Conservation (phyloP, 2,329 filamentous ascomycete genomes). For the Biscogniauxia mediterranea region DNA sequence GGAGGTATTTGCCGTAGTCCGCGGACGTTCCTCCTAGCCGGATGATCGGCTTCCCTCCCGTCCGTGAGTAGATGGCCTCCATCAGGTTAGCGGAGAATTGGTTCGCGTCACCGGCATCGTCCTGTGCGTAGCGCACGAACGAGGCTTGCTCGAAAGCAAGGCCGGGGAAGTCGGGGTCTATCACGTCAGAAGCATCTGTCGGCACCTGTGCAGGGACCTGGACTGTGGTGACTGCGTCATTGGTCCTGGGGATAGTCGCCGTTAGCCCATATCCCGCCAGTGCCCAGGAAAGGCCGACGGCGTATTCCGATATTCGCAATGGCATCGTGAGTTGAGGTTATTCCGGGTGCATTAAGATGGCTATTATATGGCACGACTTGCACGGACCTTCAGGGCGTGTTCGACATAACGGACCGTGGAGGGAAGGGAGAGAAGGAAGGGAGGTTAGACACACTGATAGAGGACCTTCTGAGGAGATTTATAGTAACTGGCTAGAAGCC, state of each 20-base stretch:
- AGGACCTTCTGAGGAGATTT: conserved; percentile 12
- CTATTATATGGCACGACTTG: neutral
- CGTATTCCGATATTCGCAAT: neutral
- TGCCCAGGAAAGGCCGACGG: conserved; percentile 14
- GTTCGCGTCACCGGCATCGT: conserved; percentile 32
- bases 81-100: conserved; percentile 36
- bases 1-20: conserved; percentile 36
- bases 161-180: conserved; percentile 30
- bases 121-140: conserved; percentile 33
- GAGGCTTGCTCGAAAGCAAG: conserved; percentile 36
- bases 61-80: conserved; percentile 33
- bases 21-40: conserved; percentile 36
- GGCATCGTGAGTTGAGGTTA: neutral
- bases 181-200: conserved; percentile 17
- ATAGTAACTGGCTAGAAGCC: conserved; percentile 13
- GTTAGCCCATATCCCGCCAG: conserved; percentile 17
- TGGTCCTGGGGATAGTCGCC: conserved; percentile 15
- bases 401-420: neutral
- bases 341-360: neutral
- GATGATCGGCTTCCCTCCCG: conserved; percentile 35
- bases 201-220: conserved; percentile 16
- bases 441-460: conserved; percentile 7
- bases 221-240: conserved; percentile 12
- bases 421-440: neutral
- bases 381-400: neutral